These are phyloP conservation scores for Trichoderma sp. DNA, from an alignment of 2,329 filamentous ascomycete genomes.

Conservation along the genomic window DNA sequence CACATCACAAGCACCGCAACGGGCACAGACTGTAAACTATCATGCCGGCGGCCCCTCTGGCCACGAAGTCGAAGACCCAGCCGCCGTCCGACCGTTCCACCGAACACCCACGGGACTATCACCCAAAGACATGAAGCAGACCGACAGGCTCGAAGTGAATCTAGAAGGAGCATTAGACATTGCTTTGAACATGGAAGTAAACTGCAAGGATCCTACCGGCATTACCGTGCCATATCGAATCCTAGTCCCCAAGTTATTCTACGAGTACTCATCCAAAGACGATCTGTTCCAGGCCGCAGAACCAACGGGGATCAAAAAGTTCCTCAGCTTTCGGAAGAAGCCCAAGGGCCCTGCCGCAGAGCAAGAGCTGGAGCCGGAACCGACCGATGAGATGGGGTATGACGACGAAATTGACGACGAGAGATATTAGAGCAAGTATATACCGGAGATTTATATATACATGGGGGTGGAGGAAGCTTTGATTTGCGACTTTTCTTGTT, in stretches of 20 bases:
- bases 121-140: constrained; percentile 59
- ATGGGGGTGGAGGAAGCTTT: neutral
- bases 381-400: constrained; percentile 30
- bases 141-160: constrained; percentile 64
- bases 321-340: constrained; percentile 49
- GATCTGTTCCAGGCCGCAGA: constrained; percentile 37
- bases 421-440: constrained; percentile 25
- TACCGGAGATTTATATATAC: neutral
- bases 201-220: constrained; percentile 79
- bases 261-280: constrained; percentile 52
- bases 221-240: constrained; percentile 86
- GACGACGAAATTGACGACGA: constrained; percentile 32
- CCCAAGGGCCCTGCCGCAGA: constrained; percentile 25
- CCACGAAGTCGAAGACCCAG: constrained; percentile 31
- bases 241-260: constrained; percentile 76
- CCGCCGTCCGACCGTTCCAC: constrained; percentile 53
- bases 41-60: constrained; percentile 28
- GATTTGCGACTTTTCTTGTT: neutral
- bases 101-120: constrained; percentile 71
- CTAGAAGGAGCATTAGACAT: constrained; percentile 84
- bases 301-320: constrained; percentile 46
- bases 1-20: constrained; percentile 43
- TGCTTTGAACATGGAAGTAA: constrained; percentile 85
- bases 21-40: constrained; percentile 36
- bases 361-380: constrained; percentile 27